Percentiles rank a stretch among this genome's conserved stretches.
These are phyloP conservation scores for Handroanthus guayacan DNA, from an alignment of 257 asterid species.

Conservation along the genomic window DNA sequence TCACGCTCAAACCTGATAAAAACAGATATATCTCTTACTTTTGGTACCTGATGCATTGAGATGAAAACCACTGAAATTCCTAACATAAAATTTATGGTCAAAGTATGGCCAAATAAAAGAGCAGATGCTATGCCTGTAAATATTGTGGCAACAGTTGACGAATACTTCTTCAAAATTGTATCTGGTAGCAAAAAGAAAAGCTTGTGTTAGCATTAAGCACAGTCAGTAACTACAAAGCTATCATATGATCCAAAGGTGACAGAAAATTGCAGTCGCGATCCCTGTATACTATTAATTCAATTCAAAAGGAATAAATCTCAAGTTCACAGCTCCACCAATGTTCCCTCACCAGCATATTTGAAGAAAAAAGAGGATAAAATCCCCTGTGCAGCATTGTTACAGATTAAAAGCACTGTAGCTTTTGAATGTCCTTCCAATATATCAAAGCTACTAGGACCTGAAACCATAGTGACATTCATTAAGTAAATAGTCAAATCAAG, in stretches of 20 bases:
- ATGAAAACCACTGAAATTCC: constrained; percentile 85
- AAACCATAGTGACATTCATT: constrained; percentile 31
- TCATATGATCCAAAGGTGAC: constrained; percentile 12
- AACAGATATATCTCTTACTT: constrained; percentile 17
- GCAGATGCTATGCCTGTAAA: constrained; percentile 98
- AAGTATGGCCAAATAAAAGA: constrained; percentile 75
- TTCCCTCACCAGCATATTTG: constrained; percentile 92
- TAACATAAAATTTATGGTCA: constrained; percentile 76
- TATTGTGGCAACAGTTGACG: constrained; percentile 91
- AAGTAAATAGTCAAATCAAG: constrained; percentile 18
- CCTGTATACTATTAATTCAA: background rate
- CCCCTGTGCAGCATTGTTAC: constrained; percentile 99
- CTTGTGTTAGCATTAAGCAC: background rate
- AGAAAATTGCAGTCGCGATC: constrained; percentile 9
- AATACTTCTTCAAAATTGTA: constrained; percentile 89
- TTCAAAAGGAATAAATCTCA: constrained; percentile 16
- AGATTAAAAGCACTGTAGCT: constrained; percentile 90
- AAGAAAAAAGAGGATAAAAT: constrained; percentile 96
- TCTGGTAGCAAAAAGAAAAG: constrained; percentile 50
- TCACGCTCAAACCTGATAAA: background rate
- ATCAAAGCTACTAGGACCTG: constrained; percentile 89
- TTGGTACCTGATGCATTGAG: constrained; percentile 86
- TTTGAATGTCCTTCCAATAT: constrained; percentile 91
- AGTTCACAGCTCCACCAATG: background rate
- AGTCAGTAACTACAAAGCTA: constrained; percentile 18